Conservation (phyloP, 108 stramenopile species). For the Nitzschia putrida region DNA sequence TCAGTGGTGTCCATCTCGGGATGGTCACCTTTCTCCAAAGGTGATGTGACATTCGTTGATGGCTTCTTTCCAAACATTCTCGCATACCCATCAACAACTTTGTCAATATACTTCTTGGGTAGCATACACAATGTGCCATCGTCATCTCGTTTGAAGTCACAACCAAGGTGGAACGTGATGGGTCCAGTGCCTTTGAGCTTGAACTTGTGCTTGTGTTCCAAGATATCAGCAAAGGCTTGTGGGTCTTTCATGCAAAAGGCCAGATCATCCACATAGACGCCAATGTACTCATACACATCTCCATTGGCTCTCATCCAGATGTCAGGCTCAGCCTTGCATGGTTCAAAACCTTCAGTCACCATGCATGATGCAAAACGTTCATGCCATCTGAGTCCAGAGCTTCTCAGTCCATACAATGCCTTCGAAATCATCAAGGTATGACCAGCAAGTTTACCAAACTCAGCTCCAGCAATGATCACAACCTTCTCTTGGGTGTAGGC, state of each 20-base stretch:
- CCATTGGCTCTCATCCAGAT: no score
- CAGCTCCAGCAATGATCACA: slow-evolving; percentile 42
- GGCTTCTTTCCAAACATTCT: slow-evolving; percentile 28
- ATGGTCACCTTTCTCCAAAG: slow-evolving; percentile 31
- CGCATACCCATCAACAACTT: slow-evolving; percentile 16
- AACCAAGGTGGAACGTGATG: slow-evolving; percentile 33
- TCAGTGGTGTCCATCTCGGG: slow-evolving; percentile 29
- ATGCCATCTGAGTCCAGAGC: slow-evolving; percentile 8
- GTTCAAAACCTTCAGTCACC: no score
- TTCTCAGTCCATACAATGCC: slow-evolving; percentile 45
- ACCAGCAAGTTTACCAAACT: slow-evolving; percentile 41
- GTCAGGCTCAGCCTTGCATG: no score
- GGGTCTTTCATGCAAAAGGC: slow-evolving; percentile 36
- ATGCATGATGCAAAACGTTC: slow-evolving; percentile 19
- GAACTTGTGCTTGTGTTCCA: slow-evolving; percentile 19
- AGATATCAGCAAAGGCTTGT: slow-evolving; percentile 1
- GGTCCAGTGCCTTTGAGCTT: no score
- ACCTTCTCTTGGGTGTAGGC: slow-evolving; percentile 39
- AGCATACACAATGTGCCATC: slow-evolving; percentile 20
- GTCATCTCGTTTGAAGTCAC: slow-evolving; percentile 31
- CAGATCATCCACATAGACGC: no score
- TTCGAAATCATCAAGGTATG: slow-evolving; percentile 31
- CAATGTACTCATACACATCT: no score
- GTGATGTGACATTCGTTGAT: slow-evolving; percentile 16
- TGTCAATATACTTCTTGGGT: slow-evolving; percentile 34